Base-by-base conservation (phyloP, 257 asterid species). In the Schizonepeta tenuifolia region DNA sequence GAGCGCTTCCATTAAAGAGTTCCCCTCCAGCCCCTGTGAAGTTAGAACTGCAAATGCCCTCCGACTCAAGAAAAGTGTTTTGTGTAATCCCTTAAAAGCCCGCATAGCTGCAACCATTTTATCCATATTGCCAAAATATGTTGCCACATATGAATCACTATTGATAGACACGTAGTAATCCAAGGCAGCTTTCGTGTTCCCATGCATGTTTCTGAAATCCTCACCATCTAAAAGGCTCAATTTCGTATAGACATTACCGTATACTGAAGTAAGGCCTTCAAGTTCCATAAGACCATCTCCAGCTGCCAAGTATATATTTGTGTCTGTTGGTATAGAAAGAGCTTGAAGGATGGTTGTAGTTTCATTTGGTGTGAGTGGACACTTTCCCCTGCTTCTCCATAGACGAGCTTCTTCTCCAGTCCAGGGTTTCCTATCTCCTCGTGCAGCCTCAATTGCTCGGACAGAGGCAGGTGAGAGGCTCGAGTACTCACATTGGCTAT, bases 101-200 rank as follows among this genome's bases (percentile, higher is more conserved):
- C 99, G 85, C 95, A 95, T 90, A 5, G 99, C 98, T 7, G 99
- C 87, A 62, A 92, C 99, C 97, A 95, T 95, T 84, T 92, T 95
- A 77, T 95, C 98, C 98, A 95, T 95, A 71, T 95, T 92, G 17
- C 98, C 99, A 35, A 94, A 91, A 75, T 89, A 94, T 2, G 97
- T 89, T 3, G 96, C 99, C 69, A 92, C 56, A 62, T 90, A 95
- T 10, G 89, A 79, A 67, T 92, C 96, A 22, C 97, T 92, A 71
- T 80, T 84, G 11, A 92, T 80, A 1, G 98, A 84, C 15, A 92
- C 91, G 6, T 86, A 80, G 72, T 95, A 95, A 75, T 92, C 99
- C 56, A 95, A 81, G 4, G 97, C 98, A 41, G 99, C 99, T 81
- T 92, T 95, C 5, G 97, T 92, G 78, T 95, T 95, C 63, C 99